Evolutionary conservation across 176 grass and related monocot genomes (phyloP), one percentile per base, ranked within the genome.

Genomic region (Poa pratensis): DNA sequence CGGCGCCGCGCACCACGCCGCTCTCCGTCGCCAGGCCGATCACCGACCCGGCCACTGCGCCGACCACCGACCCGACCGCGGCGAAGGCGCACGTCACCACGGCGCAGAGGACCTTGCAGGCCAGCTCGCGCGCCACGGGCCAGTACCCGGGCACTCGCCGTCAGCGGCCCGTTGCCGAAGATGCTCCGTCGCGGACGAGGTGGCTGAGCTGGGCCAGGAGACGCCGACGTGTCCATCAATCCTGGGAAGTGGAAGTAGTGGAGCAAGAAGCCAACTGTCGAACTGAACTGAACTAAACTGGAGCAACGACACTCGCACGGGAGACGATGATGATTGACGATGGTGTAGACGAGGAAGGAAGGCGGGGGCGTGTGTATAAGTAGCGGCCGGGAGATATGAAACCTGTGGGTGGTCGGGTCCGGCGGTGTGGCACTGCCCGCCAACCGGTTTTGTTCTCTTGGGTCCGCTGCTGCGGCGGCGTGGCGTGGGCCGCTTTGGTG

Each of bases 1-100:
- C 92, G 73, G 95, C 89, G 40, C 92, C 73, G 26, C 73, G 73
- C 73, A 75, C 16, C 4, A 75, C 73, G 0, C 73, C 73, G 73
- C 73, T 75, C 73, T 75, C 73, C 4, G 73, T 75, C 3, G 73
- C 73, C 48, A 75, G 48, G 16, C 73, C 73, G 73, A 75, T 75
- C 17, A 75, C 49, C 48, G 73, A 75, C 73, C 73, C 73, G 1
- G 73, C 28, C 73, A 75, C 73, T 1, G 73, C 73, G 0, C 73
- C 73, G 0, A 75, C 73, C 73, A 75, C 17, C 16, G 73, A 52
- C 9, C 73, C 73, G 16, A 75, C 48, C 16, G 73, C 73, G 17
- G 73, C 73, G 17, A 75, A 75, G 73, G 49, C 48, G 73, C 73
- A 75, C 9, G 73, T 75, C 17, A 18, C 48, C 49, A 20, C 73